Evolutionary conservation across 176 grass and related monocot species (phyloP).

Genomic region (Bonia amplexicaulis): DNA sequence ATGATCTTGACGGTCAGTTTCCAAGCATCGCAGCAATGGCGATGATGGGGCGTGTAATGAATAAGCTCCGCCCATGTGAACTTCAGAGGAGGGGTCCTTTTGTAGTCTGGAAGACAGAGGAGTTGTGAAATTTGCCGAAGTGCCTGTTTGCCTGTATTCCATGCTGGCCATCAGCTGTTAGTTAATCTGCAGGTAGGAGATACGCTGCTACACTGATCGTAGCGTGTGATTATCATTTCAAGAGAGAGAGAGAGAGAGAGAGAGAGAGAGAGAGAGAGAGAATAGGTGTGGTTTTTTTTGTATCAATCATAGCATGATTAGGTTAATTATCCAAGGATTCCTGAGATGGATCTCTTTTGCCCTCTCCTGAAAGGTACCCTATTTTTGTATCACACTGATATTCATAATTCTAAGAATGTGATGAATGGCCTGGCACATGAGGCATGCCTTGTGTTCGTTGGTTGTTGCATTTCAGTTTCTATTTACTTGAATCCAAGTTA

Average conservation of each 20-base stretch:
- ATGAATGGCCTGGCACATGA: neutral
- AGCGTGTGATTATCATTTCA: neutral
- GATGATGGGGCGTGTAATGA: slow-evolving; percentile 53
- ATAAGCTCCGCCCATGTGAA: slow-evolving; percentile 29
- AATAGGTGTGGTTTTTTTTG: neutral
- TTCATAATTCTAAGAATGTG: neutral
- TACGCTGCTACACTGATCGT: neutral
- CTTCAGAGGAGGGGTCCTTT: slow-evolving; percentile 44
- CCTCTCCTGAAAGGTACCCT: neutral
- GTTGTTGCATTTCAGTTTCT: neutral
- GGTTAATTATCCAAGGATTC: neutral
- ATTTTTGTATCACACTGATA: neutral
- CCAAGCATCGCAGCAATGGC: slow-evolving; percentile 60
- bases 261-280: neutral
- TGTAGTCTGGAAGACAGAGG: slow-evolving; percentile 40
- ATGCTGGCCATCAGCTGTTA: neutral
- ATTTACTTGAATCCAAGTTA: neutral
- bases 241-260: neutral
- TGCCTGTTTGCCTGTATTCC: neutral
- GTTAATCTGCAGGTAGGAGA: neutral
- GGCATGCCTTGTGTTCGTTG: neutral
- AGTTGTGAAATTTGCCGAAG: slow-evolving; percentile 9
- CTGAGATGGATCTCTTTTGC: neutral
- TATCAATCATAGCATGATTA: neutral
- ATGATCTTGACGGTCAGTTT: slow-evolving; percentile 47